Conservation (phyloP, 192 early-diverging fungal species). For the Dissophora globulifera region DNA sequence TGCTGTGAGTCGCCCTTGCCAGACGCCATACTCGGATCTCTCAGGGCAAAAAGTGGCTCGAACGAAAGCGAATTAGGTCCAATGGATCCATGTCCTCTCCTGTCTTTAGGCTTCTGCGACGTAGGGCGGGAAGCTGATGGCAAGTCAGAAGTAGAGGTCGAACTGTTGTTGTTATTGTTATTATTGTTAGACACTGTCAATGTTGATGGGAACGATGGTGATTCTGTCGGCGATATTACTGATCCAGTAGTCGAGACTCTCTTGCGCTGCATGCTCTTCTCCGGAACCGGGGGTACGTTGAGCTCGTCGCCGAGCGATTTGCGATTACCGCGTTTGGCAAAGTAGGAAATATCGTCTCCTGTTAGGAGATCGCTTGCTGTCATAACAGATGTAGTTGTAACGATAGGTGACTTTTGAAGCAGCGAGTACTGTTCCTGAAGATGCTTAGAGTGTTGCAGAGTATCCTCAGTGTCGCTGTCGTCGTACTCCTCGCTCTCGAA, state of each 20-base stretch:
- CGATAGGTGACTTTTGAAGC: slow-evolving; percentile 24
- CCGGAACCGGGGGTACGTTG: slow-evolving; percentile 30
- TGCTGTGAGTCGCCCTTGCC: slow-evolving; percentile 2
- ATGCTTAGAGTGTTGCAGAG: slow-evolving; percentile 12
- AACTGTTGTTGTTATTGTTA: too few species aligned
- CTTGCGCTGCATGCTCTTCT: slow-evolving; percentile 42
- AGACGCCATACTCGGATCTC: slow-evolving; percentile 8
- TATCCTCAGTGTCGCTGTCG: slow-evolving; percentile 44
- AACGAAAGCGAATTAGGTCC: slow-evolving; percentile 24
- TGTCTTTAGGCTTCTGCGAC: slow-evolving; percentile 8
- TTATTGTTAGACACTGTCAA: not conserved
- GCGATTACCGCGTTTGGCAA: slow-evolving; percentile 20
- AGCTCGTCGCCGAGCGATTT: slow-evolving; percentile 46
- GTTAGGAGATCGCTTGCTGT: not conserved
- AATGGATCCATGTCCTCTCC: slow-evolving; percentile 14
- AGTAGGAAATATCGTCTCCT: slow-evolving; percentile 2
- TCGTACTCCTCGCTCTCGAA: slow-evolving; percentile 50
- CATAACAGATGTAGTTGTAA: not conserved
- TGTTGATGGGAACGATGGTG: slow-evolving; percentile 11
- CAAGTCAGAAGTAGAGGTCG: slow-evolving; percentile 7
- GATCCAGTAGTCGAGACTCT: slow-evolving; percentile 43
- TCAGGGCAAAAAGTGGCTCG: slow-evolving; percentile 45
- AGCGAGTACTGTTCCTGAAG: slow-evolving; percentile 42
- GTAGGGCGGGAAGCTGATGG: slow-evolving; percentile 5
- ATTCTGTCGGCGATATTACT: slow-evolving; percentile 11